Conservation (phyloP, 192 early-diverging fungal species). For the Backusella circina region DNA sequence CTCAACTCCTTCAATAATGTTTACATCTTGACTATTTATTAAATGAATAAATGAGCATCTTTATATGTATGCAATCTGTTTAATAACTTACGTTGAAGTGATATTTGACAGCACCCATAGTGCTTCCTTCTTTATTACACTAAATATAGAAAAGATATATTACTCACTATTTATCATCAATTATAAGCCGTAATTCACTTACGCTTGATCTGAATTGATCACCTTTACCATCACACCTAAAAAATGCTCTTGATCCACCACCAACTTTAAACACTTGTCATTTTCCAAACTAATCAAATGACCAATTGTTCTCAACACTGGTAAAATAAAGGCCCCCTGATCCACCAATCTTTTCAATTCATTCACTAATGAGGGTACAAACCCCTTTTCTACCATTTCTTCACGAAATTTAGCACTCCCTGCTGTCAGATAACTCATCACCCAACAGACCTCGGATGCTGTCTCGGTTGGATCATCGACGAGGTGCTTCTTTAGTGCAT, state of each 20-base stretch:
- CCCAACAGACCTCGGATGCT: conserved; percentile 63
- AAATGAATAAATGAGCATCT: neutral
- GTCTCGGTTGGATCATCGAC: conserved; percentile 28
- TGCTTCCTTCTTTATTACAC: conserved; percentile 63
- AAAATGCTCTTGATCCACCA: conserved; percentile 35
- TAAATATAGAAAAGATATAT: conserved; percentile 19
- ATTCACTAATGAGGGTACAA: conserved; percentile 31
- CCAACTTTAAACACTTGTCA: conserved; percentile 36
- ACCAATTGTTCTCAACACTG: conserved; percentile 60
- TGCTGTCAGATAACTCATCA: conserved; percentile 60
- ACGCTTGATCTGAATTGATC: conserved; percentile 48
- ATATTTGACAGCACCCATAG: conserved; percentile 70
- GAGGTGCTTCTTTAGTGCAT: neutral
- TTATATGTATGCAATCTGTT: too few relatives aligned
- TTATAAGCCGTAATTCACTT: neutral
- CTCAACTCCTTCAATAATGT: conserved; percentile 48
- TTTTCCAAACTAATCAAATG: conserved; percentile 64
- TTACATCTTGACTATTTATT: conserved; percentile 7
- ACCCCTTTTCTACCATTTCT: conserved; percentile 33
- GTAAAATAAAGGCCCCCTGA: conserved; percentile 41
- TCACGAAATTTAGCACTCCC: conserved; percentile 43
- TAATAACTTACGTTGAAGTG: conserved; percentile 43
- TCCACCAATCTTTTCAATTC: conserved; percentile 11
- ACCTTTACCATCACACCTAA: conserved; percentile 38
- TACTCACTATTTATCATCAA: too few relatives aligned